Conservation (phyloP, 1,139 yeast genomes). For the Kodamaea sp. region DNA sequence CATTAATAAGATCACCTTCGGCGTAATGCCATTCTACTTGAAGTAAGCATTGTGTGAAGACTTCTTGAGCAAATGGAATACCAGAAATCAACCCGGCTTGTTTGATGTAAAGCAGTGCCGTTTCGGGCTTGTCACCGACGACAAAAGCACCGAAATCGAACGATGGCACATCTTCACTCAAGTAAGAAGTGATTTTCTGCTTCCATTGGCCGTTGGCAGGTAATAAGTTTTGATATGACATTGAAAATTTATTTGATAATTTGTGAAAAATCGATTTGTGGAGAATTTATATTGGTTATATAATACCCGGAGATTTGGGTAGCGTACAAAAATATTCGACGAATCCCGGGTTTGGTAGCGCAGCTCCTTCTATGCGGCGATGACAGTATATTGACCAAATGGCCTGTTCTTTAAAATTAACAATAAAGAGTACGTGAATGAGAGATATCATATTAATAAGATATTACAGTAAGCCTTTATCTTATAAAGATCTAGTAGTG, state of each 20-base stretch:
- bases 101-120: slow-evolving; percentile 80
- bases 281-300: background rate
- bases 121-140: slow-evolving; percentile 71
- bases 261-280: slow-evolving; percentile 1
- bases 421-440: background rate
- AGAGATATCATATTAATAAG: background rate
- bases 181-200: slow-evolving; percentile 67
- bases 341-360: background rate
- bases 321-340: background rate
- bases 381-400: background rate
- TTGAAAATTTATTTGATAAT: background rate
- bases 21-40: slow-evolving; percentile 64
- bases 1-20: slow-evolving; percentile 60
- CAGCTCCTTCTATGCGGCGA: slow-evolving; percentile 1
- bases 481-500: too few relatives aligned
- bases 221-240: slow-evolving; percentile 50
- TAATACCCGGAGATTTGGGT: background rate
- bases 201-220: slow-evolving; percentile 81
- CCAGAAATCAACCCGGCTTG: slow-evolving; percentile 82
- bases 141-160: slow-evolving; percentile 94
- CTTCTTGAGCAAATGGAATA: slow-evolving; percentile 85
- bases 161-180: slow-evolving; percentile 86
- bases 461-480: too few relatives aligned
- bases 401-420: too few relatives aligned
- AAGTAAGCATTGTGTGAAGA: slow-evolving; percentile 71